Evolutionary conservation across 2,329 filamentous ascomycete species (phyloP).

Genomic region (Botrytis tulipae): DNA sequence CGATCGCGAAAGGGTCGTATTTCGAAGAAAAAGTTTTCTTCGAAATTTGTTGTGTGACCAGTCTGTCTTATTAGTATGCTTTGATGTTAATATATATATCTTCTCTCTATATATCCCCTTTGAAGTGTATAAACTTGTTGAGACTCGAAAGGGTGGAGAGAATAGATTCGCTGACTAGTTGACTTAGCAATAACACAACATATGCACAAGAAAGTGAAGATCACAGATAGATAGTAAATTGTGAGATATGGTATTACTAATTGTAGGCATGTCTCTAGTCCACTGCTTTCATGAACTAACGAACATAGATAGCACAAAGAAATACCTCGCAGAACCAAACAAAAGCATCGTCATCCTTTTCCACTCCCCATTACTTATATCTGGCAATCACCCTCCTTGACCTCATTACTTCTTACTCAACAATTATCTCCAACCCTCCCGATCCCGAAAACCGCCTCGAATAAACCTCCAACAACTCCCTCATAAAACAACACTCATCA

Average conservation of each 20-base stretch:
- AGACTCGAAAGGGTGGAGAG: too few relatives aligned
- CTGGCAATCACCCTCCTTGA: accelerated
- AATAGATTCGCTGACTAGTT: not conserved
- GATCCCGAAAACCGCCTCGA: not conserved
- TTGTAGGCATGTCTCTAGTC: not conserved
- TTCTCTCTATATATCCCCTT: not conserved
- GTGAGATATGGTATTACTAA: not conserved
- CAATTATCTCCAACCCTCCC: not conserved
- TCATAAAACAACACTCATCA: not conserved
- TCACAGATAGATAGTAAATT: not conserved
- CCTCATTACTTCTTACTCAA: not conserved
- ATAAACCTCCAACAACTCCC: not conserved
- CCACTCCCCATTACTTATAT: not conserved
- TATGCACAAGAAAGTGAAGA: not conserved
- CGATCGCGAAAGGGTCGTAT: too few relatives aligned
- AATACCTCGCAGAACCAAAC: not conserved
- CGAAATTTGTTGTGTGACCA: too few relatives aligned
- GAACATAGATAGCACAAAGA: not conserved
- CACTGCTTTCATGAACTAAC: not conserved
- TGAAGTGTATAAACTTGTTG: not conserved
- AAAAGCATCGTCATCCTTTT: not conserved
- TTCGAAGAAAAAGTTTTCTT: too few relatives aligned
- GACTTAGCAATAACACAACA: not conserved
- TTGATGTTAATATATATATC: not conserved
- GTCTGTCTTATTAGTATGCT: not conserved